Percentiles rank a stretch among this genome's conserved stretches.
Conservation (phyloP, 129 eudicot genomes). For the Escallonia herrerae region DNA sequence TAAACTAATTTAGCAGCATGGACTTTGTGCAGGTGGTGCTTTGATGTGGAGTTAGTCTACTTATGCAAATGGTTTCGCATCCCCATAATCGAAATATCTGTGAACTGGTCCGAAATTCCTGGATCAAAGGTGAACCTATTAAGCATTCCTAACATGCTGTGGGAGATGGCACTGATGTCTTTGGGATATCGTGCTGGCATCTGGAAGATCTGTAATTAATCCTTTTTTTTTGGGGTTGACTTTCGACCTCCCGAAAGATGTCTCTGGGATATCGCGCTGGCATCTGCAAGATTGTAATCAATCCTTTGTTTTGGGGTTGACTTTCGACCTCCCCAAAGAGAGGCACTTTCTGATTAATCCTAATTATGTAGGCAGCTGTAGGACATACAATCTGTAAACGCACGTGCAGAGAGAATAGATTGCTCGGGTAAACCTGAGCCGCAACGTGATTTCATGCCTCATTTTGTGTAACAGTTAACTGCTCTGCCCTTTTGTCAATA, state of each 20-base stretch:
- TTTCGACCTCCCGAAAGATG: too few relatives aligned
- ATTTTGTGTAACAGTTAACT: too few relatives aligned
- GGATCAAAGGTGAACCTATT: slow-evolving; percentile 83
- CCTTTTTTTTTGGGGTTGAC: slow-evolving; percentile 1
- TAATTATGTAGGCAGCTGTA: not conserved
- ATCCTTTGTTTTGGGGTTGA: not conserved
- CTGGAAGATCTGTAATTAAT: slow-evolving; percentile 53
- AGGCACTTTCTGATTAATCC: not conserved
- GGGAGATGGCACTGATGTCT: slow-evolving; percentile 97
- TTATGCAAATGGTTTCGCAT: slow-evolving; percentile 68
- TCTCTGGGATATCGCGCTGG: too few relatives aligned
- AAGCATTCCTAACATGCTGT: slow-evolving; percentile 91
- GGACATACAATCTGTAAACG: not conserved
- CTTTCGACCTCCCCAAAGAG: not conserved
- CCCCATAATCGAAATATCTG: slow-evolving; percentile 73
- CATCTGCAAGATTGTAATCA: too few relatives aligned
- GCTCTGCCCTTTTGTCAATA: too few relatives aligned
- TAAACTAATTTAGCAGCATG: not conserved
- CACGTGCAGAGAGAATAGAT: too few relatives aligned
- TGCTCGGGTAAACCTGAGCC: too few relatives aligned
- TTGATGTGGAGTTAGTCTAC: slow-evolving; percentile 84
- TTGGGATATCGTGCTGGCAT: slow-evolving; percentile 86
- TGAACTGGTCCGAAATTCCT: slow-evolving; percentile 91
- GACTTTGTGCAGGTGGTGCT: slow-evolving; percentile 80
- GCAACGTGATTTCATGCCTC: too few relatives aligned